Evolutionary conservation across 2,329 filamentous ascomycete species (phyloP), one percentile per base, ranked within the genome.

Genomic region (Didymella pomorum): DNA sequence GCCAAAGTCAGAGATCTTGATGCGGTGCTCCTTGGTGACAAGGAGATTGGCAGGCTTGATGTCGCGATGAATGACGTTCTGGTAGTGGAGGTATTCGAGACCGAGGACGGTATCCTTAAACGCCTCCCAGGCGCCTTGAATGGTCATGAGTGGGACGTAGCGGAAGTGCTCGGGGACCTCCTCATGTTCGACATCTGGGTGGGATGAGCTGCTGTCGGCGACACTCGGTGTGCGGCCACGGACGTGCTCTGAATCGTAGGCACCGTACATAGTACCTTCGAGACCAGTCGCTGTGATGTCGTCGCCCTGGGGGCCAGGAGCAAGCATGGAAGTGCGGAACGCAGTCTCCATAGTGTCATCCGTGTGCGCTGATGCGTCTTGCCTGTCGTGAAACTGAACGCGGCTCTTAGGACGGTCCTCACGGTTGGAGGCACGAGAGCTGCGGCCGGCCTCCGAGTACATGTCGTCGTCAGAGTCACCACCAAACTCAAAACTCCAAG

Each of bases 1-100:
- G 29, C 95, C 95, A 80, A 99, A 99, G 73, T 99, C 95, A 5
- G 95, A 98, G 60, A 99, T 99, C 82, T 99, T 99, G 71, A 97
- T 92, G 14, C 89, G 88, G 67, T 93, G 88, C 63, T 93, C 89
- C 68, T 82, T 88, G 49, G 92, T 96, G 81, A 94, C 93, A 7
- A 99, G 83, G 7, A 99, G 83, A 74, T 98, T 98, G 35, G 94
- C 93, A 18, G 81, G 81, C 64, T 83, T 83, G 72, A 83, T 82
- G 63, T 83, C 81, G 42, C 81, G 78, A 60, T 83, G 81, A 14
- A 82, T 79, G 63, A 83, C 80, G n/a, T 80, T 79, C 62, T 83
- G 81, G 59, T 80, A 82, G 66, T 83, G 81, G 9, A 99, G 83
- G 74, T 98, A 99, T 74, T 99, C 93, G 20, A 99, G 80, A 4